Evolutionary conservation across 495 filamentous ascomycete genomes (phyloP).

Genomic region (Talaromyces adpressus): DNA sequence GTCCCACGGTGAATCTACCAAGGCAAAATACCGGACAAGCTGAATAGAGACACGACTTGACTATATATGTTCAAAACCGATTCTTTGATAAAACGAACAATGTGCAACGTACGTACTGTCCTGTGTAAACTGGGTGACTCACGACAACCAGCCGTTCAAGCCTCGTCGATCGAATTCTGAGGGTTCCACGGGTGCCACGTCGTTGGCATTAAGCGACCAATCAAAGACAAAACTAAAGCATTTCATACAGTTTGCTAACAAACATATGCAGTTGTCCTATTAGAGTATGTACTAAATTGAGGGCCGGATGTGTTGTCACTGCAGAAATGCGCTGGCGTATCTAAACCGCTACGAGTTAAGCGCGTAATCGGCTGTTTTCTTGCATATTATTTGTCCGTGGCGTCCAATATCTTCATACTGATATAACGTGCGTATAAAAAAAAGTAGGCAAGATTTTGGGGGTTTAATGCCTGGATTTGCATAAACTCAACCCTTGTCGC

Average conservation of each 20-base stretch:
- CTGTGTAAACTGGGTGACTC: background rate
- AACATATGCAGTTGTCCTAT: background rate
- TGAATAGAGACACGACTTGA: background rate
- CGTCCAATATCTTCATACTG: no score
- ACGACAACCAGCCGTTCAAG: background rate
- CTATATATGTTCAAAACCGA: background rate
- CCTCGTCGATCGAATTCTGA: background rate
- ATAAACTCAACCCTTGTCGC: background rate
- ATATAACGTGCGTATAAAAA: background rate
- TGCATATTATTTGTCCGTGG: background rate
- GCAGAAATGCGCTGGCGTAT: conserved; percentile 3
- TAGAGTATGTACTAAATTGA: conserved; percentile 1
- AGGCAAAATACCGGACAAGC: background rate
- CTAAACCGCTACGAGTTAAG: conserved; percentile 3
- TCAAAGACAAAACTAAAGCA: background rate
- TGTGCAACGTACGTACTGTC: background rate
- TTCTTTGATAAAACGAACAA: no score
- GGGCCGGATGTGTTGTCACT: conserved; percentile 2
- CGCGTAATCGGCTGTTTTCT: background rate
- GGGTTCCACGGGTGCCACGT: background rate
- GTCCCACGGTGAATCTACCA: background rate
- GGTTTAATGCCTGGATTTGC: background rate
- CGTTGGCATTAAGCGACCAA: background rate
- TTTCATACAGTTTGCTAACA: background rate
- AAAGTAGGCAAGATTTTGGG: background rate